These are phyloP conservation scores for Geotrichum klebahnii DNA, from an alignment of 1,139 yeast genomes.

Conservation along the genomic window DNA sequence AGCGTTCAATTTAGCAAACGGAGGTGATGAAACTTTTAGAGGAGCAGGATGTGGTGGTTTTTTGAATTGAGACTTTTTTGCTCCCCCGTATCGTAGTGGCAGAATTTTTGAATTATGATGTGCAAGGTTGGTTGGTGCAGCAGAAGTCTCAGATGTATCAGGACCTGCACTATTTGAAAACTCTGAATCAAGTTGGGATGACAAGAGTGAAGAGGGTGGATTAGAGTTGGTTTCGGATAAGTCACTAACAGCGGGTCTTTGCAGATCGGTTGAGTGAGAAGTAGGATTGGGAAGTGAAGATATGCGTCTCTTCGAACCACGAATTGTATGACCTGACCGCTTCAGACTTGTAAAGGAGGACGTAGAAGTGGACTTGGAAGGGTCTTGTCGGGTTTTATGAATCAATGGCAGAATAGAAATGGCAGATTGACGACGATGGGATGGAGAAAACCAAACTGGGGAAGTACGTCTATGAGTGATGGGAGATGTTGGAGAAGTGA, in stretches of 20 bases:
- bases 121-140: no score
- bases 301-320: not conserved
- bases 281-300: not conserved
- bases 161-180: no score
- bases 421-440: not conserved
- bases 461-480: not conserved
- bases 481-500: not conserved
- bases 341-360: not conserved
- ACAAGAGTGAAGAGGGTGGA: no score
- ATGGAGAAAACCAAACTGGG: slow-evolving; percentile 2
- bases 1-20: not conserved
- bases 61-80: slow-evolving; percentile 1
- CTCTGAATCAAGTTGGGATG: no score
- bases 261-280: not conserved
- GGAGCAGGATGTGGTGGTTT: slow-evolving; percentile 1
- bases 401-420: not conserved
- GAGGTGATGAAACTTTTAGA: not conserved
- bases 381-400: not conserved
- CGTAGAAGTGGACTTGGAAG: not conserved
- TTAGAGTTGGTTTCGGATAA: no score
- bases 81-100: not conserved
- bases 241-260: not conserved
- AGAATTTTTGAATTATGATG: no score
- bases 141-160: no score
- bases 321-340: not conserved